Evolutionary conservation across 345 rosid genomes (phyloP).

Genomic region (Geranium brycei): DNA sequence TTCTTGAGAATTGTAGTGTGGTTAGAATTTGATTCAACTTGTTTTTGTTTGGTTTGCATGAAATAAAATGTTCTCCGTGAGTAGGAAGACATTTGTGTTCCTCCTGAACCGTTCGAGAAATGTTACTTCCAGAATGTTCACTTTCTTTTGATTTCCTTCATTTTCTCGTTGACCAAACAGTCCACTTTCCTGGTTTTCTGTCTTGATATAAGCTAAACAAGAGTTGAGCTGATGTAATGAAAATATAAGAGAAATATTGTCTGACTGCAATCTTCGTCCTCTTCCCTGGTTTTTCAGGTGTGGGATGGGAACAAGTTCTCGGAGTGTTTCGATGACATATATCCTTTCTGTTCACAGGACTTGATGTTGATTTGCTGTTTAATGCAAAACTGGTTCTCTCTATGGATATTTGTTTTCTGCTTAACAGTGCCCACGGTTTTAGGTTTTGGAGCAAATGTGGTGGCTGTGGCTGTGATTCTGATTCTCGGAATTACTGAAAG

Average conservation of each 20-base stretch:
- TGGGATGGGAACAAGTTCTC: slow-evolving; percentile 40
- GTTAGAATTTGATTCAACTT: background rate
- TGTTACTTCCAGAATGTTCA: background rate
- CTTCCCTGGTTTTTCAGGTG: slow-evolving; percentile 28
- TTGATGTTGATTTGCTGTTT: background rate
- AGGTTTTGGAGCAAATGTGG: slow-evolving; percentile 39
- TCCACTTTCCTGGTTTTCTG: background rate
- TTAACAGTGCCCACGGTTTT: slow-evolving; percentile 30
- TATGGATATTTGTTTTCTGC: background rate
- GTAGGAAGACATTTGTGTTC: background rate
- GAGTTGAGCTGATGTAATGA: background rate
- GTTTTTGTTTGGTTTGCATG: background rate
- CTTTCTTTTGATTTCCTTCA: background rate
- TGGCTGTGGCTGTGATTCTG: slow-evolving; percentile 28
- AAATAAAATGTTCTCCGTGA: too few relatives aligned
- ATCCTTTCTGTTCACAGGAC: slow-evolving; percentile 24
- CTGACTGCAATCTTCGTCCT: background rate
- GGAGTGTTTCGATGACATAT: slow-evolving; percentile 37
- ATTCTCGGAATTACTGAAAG: slow-evolving; percentile 30
- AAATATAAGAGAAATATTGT: background rate
- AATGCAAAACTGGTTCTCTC: background rate
- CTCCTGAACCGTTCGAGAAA: background rate
- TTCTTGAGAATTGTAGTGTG: background rate
- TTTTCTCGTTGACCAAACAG: background rate
- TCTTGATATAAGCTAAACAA: background rate